Base-by-base conservation (phyloP, 2,329 filamentous ascomycete genomes). In the Beauveria caledonica region DNA sequence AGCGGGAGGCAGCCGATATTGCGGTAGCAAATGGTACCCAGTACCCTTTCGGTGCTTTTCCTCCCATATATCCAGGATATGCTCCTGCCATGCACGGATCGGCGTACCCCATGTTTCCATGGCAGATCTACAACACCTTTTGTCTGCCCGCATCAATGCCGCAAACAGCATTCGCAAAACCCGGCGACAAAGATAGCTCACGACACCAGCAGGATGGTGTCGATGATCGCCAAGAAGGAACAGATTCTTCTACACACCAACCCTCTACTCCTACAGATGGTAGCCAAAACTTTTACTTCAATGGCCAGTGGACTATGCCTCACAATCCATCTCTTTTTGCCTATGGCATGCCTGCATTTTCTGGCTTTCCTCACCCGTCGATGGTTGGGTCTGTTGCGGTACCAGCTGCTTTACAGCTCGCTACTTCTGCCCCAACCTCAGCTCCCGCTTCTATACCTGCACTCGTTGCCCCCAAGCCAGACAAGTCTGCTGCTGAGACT, bases 231-330 rank as follows among this genome's bases (percentile, higher is more conserved):
- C 54, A 66, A 13, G 71, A 74, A 44, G 75, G 71, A 57, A 54
- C 67, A 19, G 71, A 67, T 50, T 66, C 70, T 17, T 65, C 70
- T 39, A 70, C 68, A 45, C 66, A 76, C 44, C 73, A 77, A 1
- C 71, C 75, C 11, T 73, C 76, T 0, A 77, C 78, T 19, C 75
- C 78, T 56, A 76, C 79, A 59, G 80, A 83, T 56, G 73, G 71
- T 27, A 73, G 66, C 36, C 75, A 76, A 40, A 77, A 79, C 1
- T 79, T 77, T 64, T 70, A 73, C 61, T 71, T 70, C 66, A 78
- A 80, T 55, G 76, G 77, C 0, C 77, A 79, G 57, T 73, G 77
- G 70, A 66, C 77, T 64, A 72, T 77, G 62, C 74, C 74, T 36
- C 61, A 64, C 13, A 65, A 63, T 44, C 53, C 59, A 5, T 57